Base-by-base conservation (phyloP, 495 filamentous ascomycete species). In the Choiromyces venosus region DNA sequence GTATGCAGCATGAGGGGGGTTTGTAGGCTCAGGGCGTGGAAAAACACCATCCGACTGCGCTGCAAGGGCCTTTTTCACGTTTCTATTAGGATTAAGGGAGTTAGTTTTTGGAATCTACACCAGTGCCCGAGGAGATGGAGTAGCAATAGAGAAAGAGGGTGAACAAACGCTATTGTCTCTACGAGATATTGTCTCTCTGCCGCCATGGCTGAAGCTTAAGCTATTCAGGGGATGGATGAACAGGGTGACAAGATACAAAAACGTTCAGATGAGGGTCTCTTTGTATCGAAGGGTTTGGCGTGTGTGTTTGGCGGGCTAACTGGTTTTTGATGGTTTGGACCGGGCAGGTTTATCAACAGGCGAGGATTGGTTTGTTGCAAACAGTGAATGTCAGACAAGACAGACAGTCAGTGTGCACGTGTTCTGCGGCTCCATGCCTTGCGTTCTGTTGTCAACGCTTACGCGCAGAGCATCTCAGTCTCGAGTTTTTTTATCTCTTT, bases 11-110 rank as follows among this genome's bases (percentile, higher is more conserved):
- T 18, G 37, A 36, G 68, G 29, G 39, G 65, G 42, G 25, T 37
- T n/a, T 25, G 9, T 39, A 21, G 67, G 21, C 29, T 25, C 8
- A 7, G 18, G 9, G 14, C 29, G 7, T 19, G 29, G 56, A 46
- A 46, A 36, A 68, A 33, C 25, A 79, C 77, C 74, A 69, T 80
- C 78, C n/a, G 78, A 80, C 40, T 35, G 33, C 35, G 56, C 25
- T 36, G 72, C 79, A 37, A 80, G 72, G 65, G 71, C 78, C 42
- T 75, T 74, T 37, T 80, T 80, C 70, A 80, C 71, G 42, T 80
- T 80, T 9, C 79, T 80, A 65, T 38, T n/a, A 36, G 37, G 29
- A 36, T 18, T 37, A 29, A 46, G n/a, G 33, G 35, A n/a, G 19
- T 67, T 37, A 38, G 71, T 67, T 66, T 70, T 35, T 72, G 67